Percentiles rank a stretch among this genome's conserved stretches.
These are phyloP conservation scores for Triticum monococcum DNA, from an alignment of 176 grass and related monocot genomes.

Conservation along the genomic window DNA sequence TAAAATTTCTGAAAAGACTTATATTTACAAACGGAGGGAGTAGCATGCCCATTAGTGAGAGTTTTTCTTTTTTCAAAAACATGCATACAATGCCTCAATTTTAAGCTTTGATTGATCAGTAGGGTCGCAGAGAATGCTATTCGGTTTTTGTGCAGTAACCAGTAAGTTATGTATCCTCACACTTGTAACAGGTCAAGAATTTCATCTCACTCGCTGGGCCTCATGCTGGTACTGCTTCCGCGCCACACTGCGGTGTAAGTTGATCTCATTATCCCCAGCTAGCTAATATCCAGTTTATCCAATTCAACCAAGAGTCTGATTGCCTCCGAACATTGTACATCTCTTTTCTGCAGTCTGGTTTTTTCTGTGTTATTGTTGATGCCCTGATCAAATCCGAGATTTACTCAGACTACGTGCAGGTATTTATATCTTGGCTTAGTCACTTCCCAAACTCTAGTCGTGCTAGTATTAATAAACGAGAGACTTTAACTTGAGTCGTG, in stretches of 20 bases:
- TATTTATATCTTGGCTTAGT: conserved; percentile 35
- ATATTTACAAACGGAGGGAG: no score
- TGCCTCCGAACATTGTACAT: neutral
- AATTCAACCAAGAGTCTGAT: conserved; percentile 18
- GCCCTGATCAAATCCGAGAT: conserved; percentile 82
- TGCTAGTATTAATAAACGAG: neutral
- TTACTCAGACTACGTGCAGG: conserved; percentile 89
- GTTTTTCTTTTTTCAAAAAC: neutral
- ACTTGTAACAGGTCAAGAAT: conserved; percentile 78
- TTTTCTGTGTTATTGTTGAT: conserved; percentile 69
- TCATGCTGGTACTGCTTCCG: conserved; percentile 96
- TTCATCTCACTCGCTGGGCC: conserved; percentile 87
- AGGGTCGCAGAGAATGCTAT: neutral
- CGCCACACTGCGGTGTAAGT: conserved; percentile 87
- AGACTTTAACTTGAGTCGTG: conserved; percentile 27
- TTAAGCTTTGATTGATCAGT: neutral
- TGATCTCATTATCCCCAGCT: conserved; percentile 27
- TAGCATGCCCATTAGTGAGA: neutral
- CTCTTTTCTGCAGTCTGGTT: conserved; percentile 37
- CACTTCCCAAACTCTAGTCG: neutral
- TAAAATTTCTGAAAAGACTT: no score
- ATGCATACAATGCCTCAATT: neutral
- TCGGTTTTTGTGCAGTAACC: neutral
- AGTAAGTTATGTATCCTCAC: conserved; percentile 17
- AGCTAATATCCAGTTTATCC: conserved; percentile 18